phyloP scores from a whole-genome alignment of 2,329 filamentous ascomycete genomes.

The Scedosporium minutisporum region DNA sequence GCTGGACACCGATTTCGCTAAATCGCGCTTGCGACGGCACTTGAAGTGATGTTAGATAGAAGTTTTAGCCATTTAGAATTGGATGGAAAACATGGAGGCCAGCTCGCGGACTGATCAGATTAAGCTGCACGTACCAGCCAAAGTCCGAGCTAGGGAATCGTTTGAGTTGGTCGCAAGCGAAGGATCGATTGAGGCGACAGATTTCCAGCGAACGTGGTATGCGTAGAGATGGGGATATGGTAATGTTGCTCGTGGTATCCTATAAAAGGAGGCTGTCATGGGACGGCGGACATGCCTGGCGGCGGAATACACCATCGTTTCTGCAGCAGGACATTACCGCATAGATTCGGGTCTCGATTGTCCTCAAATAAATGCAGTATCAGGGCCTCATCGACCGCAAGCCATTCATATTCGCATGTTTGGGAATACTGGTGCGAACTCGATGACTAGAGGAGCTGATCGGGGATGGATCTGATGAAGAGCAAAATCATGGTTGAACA shows the following conservation, averaged over 20 bases:
- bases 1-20: slow-evolving; percentile 92
- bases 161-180: neutral
- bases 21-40: slow-evolving; percentile 55
- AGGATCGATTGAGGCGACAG: slow-evolving; percentile 18
- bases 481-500: neutral
- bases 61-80: neutral
- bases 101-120: too few relatives aligned
- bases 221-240: slow-evolving; percentile 19
- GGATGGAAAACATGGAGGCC: neutral
- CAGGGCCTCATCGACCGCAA: neutral
- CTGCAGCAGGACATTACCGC: neutral
- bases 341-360: neutral
- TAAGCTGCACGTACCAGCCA: too few relatives aligned
- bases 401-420: neutral
- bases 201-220: slow-evolving; percentile 34
- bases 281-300: slow-evolving; percentile 3
- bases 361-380: neutral
- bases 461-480: neutral
- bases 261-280: neutral
- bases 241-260: neutral
- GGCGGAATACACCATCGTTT: slow-evolving; percentile 2
- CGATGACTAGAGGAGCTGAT: neutral
- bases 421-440: neutral
- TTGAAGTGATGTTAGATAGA: slow-evolving; percentile 15
- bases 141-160: neutral